Evolutionary conservation across 176 grass and related monocot genomes (phyloP), one percentile per base, ranked within the genome.

Genomic region (Calamus simplicifolius): DNA sequence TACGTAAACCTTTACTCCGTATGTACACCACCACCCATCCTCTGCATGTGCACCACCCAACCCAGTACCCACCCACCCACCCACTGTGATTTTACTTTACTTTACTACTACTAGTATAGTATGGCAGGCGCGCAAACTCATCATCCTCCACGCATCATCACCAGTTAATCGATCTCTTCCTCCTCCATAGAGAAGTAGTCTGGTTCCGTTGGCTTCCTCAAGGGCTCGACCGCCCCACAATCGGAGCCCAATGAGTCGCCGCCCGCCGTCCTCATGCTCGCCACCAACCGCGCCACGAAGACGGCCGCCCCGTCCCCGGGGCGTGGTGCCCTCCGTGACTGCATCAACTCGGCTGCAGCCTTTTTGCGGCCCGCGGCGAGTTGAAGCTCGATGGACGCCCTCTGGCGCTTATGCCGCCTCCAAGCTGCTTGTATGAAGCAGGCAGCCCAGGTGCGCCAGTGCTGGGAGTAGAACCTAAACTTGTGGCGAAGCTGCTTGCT

Each of bases 361-460:
- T 29, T 30, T 16, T 25, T 25, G 7, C 52, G 3, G 16, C 43
- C 69, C 70, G 87, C 74, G 2, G 38, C 68, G 69, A 51, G 14
- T 27, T 66, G 82, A 19, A 88, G 66, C 21, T 97, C 87, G 18
- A 92, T 68, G 54, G 93, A 88, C 63, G 81, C 75, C 59, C 79
- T 78, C 49, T 62, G 66, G 17, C 87, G 80, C 75, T 76, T 91
- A 57, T 73, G 73, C 0, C 85, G 73, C 0, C 93, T 75, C 93
- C 93, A 97, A 0, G 93, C 88, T 5, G 87, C 93, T 56, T 97
- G 93, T 13, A 97, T 88, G 81, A 92, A 97, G 82, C 93, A 97
- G 0, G 81, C 84, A 4, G 87, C 93, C 93, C 93, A 97, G 4
- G 81, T 85, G 18, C 87, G 71, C 93, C 93, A 97, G 71, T 97